A percentile compares a stretch with the other conserved stretches of the same genome.
Conservation (phyloP, 2,329 filamentous ascomycete species). For the Hawksworthiomyces lignivorus region DNA sequence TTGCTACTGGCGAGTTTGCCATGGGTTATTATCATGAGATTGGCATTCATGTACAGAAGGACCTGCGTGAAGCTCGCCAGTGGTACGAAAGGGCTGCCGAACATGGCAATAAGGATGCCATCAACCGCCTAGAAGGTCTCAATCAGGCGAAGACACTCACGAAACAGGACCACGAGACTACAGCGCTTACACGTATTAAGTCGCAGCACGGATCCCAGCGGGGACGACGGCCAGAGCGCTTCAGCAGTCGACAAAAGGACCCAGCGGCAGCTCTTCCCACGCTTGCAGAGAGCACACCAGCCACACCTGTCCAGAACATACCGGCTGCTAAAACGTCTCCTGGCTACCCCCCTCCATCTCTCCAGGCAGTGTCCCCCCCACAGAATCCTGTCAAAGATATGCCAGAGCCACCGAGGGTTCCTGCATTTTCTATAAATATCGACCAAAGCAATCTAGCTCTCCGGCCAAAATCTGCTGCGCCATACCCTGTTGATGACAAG, state of each 20-base stretch:
- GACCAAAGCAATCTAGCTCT: conserved; percentile 27
- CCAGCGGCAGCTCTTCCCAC: conserved; percentile 36
- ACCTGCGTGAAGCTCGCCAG: conserved; percentile 69
- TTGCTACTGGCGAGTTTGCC: conserved; percentile 90
- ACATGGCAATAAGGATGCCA: conserved; percentile 86
- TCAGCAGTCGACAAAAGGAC: conserved; percentile 33
- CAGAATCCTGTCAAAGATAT: conserved; percentile 31
- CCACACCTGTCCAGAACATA: conserved; percentile 22
- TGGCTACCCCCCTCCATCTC: conserved; percentile 33
- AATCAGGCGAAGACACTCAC: conserved; percentile 76
- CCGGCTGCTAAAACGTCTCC: conserved; percentile 17
- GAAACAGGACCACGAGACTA: conserved; percentile 85
- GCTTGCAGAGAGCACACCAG: conserved; percentile 34
- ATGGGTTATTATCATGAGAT: conserved; percentile 98
- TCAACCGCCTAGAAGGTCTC: conserved; percentile 73
- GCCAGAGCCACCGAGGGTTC: conserved; percentile 40
- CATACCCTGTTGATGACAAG: conserved; percentile 63
- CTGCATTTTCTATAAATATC: conserved; percentile 46
- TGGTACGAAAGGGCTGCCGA: conserved; percentile 91
- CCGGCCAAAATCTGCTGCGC: conserved; percentile 51
- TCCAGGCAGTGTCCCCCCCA: conserved; percentile 27
- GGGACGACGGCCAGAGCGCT: conserved; percentile 52
- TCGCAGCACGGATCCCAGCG: conserved; percentile 65
- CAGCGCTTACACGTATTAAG: conserved; percentile 82
- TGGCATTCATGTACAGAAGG: conserved; percentile 81